Conservation (phyloP, 2,329 filamentous ascomycete genomes). For the Pseudocercospora eumusae region DNA sequence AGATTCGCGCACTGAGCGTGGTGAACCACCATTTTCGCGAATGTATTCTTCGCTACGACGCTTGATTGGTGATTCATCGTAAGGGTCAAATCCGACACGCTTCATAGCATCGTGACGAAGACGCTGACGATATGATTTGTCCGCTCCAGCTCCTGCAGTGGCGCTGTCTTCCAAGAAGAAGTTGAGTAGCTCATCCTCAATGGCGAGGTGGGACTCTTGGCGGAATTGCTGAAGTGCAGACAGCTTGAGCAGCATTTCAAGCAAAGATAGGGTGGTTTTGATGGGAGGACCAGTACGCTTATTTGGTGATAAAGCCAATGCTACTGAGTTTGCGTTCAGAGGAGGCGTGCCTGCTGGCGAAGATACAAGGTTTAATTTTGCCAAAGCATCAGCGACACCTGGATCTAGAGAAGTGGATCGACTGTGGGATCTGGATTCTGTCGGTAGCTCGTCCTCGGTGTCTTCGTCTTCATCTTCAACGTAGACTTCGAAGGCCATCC, state of each 20-base stretch:
- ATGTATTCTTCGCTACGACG: slow-evolving; percentile 64
- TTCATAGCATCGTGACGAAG: slow-evolving; percentile 61
- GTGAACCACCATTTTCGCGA: slow-evolving; percentile 16
- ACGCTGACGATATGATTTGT: slow-evolving; percentile 61
- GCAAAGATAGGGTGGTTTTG: slow-evolving; percentile 71
- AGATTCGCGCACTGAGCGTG: slow-evolving; percentile 16
- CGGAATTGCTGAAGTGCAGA: slow-evolving; percentile 89
- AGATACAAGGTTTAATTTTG: slow-evolving; percentile 48
- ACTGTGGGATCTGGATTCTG: slow-evolving; percentile 16
- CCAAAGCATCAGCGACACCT: slow-evolving; percentile 46
- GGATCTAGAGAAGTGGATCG: slow-evolving; percentile 44
- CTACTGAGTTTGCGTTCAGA: slow-evolving; percentile 32
- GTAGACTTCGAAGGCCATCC: slow-evolving; percentile 88
- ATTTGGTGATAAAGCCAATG: slow-evolving; percentile 36
- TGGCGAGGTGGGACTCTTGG: slow-evolving; percentile 83
- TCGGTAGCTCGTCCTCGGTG: slow-evolving; percentile 51
- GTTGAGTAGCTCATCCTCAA: slow-evolving; percentile 82
- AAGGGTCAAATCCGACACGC: slow-evolving; percentile 70
- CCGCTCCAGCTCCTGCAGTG: slow-evolving; percentile 65
- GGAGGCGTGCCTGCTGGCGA: slow-evolving; percentile 20
- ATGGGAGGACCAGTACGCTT: slow-evolving; percentile 45
- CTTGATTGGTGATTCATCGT: slow-evolving; percentile 70
- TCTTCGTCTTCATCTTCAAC: slow-evolving; percentile 58
- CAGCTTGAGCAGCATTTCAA: slow-evolving; percentile 85
- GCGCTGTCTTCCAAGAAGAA: slow-evolving; percentile 78